Base-by-base conservation (phyloP, 2,329 filamentous ascomycete genomes). In the Aspergillus nomiae region DNA sequence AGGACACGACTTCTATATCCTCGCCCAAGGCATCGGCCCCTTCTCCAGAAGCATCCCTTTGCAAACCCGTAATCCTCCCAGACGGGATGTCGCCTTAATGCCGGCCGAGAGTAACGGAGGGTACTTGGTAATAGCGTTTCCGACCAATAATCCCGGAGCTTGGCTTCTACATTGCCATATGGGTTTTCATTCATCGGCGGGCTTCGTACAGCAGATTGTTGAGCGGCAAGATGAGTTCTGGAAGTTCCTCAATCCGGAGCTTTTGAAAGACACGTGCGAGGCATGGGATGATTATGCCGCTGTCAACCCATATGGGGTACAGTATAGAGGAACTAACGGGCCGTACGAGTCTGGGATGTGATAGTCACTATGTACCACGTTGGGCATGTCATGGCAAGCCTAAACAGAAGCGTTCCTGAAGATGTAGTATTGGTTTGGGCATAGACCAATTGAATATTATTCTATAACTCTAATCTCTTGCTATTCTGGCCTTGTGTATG, bases 1-100 rank as follows among this genome's bases (percentile, higher is more conserved):
- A 51, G 48, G 89, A 14, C 86, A 89, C 75, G 90, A 92, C 78
- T 89, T 92, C 80, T 89, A 87, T 71, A 78, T 92, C 55, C 81
- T 92, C 0, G 80, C 85, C 45, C 83, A 85, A 76, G 77, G 85
- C 64, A 65, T 78, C 5, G 48, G 58, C 1, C 6, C 34, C 9
- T 51, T 46, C 69, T 66, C 69, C 36, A 65, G 76, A 71, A 60
- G 75, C 70, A n/a, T 67, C 12, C 34, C 53, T 5, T 43, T 69
- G 62, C 16, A 62, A 32, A 68, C 62, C 0, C 16, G 28, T 6
- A 63, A 63, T n/a, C 58, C 62, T 1, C 32, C 62, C 3, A 55
- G 62, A 11, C 54, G 58, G 5, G 62, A 63, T 6, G 59, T 61
- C 9, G 48, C 54, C 30, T 2, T 43, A 12, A 6, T 60, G 10